Conservation (phyloP, 75 land plant species). For the Chamaecyparis obtusa region DNA sequence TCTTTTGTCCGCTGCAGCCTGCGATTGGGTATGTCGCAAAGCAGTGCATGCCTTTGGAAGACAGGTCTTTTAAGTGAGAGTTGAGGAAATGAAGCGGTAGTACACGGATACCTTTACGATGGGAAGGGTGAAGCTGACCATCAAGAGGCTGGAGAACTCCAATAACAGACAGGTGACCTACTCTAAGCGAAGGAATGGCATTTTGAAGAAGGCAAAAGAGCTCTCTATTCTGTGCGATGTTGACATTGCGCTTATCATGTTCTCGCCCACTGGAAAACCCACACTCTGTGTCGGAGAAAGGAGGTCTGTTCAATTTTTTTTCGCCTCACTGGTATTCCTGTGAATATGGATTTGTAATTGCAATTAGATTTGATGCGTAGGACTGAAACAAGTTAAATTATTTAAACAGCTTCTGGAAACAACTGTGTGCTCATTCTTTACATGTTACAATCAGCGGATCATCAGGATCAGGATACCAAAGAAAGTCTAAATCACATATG, state of each 20-base stretch:
- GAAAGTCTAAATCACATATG: too few relatives aligned
- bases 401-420: too few relatives aligned
- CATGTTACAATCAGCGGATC: too few relatives aligned
- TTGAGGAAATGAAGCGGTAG: too few relatives aligned
- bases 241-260: constrained; percentile 59
- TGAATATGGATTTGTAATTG: not conserved
- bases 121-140: constrained; percentile 75
- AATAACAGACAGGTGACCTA: constrained; percentile 54
- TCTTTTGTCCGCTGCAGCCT: too few relatives aligned
- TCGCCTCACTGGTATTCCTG: too few relatives aligned
- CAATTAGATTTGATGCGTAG: not conserved
- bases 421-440: too few relatives aligned
- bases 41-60: too few relatives aligned
- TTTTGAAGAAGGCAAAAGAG: constrained; percentile 72
- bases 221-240: constrained; percentile 64
- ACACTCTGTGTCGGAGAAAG: constrained; percentile 34
- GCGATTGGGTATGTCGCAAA: too few relatives aligned
- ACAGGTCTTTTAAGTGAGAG: too few relatives aligned
- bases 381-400: not conserved
- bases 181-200: constrained; percentile 56
- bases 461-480: too few relatives aligned
- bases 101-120: not conserved
- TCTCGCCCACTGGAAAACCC: constrained; percentile 67
- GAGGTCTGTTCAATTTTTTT: constrained; percentile 20
- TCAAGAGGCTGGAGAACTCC: constrained; percentile 57